phyloP scores from a whole-genome alignment of 345 rosid species.

The Brassica incana region DNA sequence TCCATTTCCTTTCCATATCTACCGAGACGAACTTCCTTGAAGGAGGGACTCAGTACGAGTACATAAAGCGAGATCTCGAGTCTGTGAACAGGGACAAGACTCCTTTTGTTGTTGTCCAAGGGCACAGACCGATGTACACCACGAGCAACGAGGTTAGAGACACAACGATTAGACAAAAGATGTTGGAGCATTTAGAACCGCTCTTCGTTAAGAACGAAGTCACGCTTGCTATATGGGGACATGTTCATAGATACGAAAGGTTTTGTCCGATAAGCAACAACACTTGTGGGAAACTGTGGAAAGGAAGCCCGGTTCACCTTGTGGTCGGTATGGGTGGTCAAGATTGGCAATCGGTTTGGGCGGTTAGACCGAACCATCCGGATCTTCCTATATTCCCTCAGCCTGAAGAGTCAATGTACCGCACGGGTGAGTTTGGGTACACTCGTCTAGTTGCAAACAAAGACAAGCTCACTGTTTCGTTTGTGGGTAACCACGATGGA shows the following conservation, averaged over 20 bases:
- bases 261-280: constrained; percentile 87
- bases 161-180: constrained; percentile 50
- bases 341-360: constrained; percentile 92
- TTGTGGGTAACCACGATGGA: constrained; percentile 87
- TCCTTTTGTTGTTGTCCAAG: constrained; percentile 78
- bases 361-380: constrained; percentile 72
- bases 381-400: constrained; percentile 70
- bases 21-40: constrained; percentile 83
- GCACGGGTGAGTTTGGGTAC: constrained; percentile 90
- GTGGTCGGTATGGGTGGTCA: constrained; percentile 98
- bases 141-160: constrained; percentile 70
- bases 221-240: constrained; percentile 90
- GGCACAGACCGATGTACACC: constrained; percentile 97
- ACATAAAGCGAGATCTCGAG: constrained; percentile 71
- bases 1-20: constrained; percentile 77
- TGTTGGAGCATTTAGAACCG: constrained; percentile 83
- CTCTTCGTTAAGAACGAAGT: constrained; percentile 69
- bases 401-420: constrained; percentile 73
- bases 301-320: constrained; percentile 75
- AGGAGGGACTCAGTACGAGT: constrained; percentile 67
- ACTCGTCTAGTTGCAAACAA: constrained; percentile 76
- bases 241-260: constrained; percentile 93
- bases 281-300: constrained; percentile 63
- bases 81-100: constrained; percentile 69
- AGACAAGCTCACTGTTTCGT: constrained; percentile 73